Base-by-base conservation (phyloP, 805 yeast species). In the Tetrapisispora namnaoensis region DNA sequence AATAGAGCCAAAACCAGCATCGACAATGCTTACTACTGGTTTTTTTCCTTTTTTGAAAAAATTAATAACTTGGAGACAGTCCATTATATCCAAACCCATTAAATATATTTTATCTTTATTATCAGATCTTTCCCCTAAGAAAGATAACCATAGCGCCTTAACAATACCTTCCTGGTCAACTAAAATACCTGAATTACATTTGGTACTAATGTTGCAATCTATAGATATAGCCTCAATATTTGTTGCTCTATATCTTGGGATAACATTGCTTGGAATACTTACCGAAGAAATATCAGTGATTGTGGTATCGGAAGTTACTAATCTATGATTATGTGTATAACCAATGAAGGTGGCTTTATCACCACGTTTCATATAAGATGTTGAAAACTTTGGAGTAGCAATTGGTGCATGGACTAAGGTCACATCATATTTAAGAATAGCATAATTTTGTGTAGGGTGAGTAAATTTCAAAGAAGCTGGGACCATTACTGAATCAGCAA, bases 381-480 rank as follows among this genome's bases (percentile, higher is more conserved):
- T 55, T 42, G 83, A 70, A 54, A 87, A 76, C 48, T 71, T 71
- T 4, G 95, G 93, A 1, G 95, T 76, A 42, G 70, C 67, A 9
- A 87, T 78, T 39, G 83, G 84, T 2, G 95, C 90, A 21, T 75
- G 63, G 16, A 90, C 83, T 45, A 87, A 68, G 4, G 71, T 58
- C 9, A 96, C 88, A 61, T 90, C 95, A 63, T 87, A 90, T 62
- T 86, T 78, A 24, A 90, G 72, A 49, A 89, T 78, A 1, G 95
- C 89, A 65, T 84, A 89, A 56, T 89, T 89, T 56, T 83, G 86
- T 36, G 86, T 79, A 34, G 97, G 96, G 62, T 89, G 96, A 59
- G 87, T 69, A 57, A 88, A 90, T 21, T 80, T 80, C 24, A 89
- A 93, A 53, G 79, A 73, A 1, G 83, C 96, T 0, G 95, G 87